phyloP scores from a whole-genome alignment of 2,329 filamentous ascomycete species.

The Claviceps citrina region DNA sequence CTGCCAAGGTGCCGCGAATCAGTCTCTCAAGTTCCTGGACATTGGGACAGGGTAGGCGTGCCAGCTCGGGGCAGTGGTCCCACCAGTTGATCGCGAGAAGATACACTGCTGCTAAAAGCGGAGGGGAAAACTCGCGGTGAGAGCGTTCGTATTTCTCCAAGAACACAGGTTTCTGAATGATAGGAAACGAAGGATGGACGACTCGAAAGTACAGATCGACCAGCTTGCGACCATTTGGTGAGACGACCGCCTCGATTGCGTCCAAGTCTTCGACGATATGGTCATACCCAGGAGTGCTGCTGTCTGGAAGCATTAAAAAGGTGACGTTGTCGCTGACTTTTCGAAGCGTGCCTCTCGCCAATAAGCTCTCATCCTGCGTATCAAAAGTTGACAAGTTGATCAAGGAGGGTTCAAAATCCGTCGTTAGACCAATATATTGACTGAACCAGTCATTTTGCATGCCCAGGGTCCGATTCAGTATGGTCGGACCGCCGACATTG shows the following conservation, averaged over 20 bases:
- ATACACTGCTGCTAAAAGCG: slow-evolving; percentile 66
- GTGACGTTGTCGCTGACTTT: slow-evolving; percentile 66
- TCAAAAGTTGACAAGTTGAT: slow-evolving; percentile 71
- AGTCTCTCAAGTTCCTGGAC: slow-evolving; percentile 58
- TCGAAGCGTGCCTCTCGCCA: slow-evolving; percentile 52
- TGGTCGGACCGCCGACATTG: slow-evolving; percentile 49
- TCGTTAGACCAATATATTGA: slow-evolving; percentile 71
- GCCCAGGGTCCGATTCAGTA: slow-evolving; percentile 55
- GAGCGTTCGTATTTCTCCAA: slow-evolving; percentile 61
- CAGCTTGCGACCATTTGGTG: slow-evolving; percentile 59
- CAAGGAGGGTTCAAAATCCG: slow-evolving; percentile 69
- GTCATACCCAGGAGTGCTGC: slow-evolving; percentile 54
- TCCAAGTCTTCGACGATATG: slow-evolving; percentile 53
- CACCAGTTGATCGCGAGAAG: slow-evolving; percentile 81
- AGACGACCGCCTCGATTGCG: slow-evolving; percentile 60
- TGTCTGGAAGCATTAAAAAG: slow-evolving; percentile 66
- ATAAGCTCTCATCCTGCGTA: slow-evolving; percentile 63
- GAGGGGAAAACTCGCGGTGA: slow-evolving; percentile 59
- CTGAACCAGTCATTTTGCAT: slow-evolving; percentile 65
- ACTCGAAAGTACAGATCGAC: slow-evolving; percentile 70
- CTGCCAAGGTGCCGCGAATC: slow-evolving; percentile 54
- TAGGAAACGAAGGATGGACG: slow-evolving; percentile 68
- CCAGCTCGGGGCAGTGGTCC: slow-evolving; percentile 55
- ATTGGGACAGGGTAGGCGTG: slow-evolving; percentile 51
- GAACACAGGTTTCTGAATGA: slow-evolving; percentile 68